Conservation (phyloP, 73 alveolate genomes). For the Symbiodinium natans region DNA sequence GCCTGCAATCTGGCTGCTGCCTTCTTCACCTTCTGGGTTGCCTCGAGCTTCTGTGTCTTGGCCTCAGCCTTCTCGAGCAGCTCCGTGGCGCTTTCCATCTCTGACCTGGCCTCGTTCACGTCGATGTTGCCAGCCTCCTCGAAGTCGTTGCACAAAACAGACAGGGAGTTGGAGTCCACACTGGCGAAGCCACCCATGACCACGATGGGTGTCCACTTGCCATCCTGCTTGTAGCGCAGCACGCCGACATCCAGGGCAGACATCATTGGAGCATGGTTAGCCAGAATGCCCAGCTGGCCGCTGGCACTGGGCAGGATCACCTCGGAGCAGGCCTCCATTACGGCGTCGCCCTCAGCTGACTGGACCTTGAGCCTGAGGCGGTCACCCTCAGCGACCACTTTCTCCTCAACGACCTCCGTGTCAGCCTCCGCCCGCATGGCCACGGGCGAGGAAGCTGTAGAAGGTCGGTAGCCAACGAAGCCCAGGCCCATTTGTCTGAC, state of each 20-base stretch:
- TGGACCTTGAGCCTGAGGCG: conserved; percentile 31
- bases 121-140: not conserved
- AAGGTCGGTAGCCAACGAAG: not conserved
- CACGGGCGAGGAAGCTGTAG: not conserved
- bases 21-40: conserved; percentile 14
- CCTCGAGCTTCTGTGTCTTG: conserved; percentile 18
- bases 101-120: conserved; percentile 6
- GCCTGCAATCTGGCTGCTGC: conserved; percentile 31
- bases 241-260: conserved; percentile 23
- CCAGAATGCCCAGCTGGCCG: conserved; percentile 69
- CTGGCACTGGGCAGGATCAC: conserved; percentile 88
- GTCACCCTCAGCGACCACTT: not conserved
- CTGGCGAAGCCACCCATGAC: conserved; percentile 41
- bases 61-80: conserved; percentile 24
- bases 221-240: conserved; percentile 36
- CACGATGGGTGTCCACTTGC: conserved; percentile 24
- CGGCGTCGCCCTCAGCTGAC: conserved; percentile 78
- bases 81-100: conserved; percentile 16
- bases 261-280: conserved; percentile 23
- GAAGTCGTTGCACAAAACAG: not conserved
- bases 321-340: conserved; percentile 82
- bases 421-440: not conserved
- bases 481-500: not conserved
- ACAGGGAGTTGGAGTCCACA: conserved; percentile 15
- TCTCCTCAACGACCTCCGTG: not conserved